Evolutionary conservation across 2,329 filamentous ascomycete genomes (phyloP), one percentile per base, ranked within the genome.

Genomic region (Talaromyces sp.): DNA sequence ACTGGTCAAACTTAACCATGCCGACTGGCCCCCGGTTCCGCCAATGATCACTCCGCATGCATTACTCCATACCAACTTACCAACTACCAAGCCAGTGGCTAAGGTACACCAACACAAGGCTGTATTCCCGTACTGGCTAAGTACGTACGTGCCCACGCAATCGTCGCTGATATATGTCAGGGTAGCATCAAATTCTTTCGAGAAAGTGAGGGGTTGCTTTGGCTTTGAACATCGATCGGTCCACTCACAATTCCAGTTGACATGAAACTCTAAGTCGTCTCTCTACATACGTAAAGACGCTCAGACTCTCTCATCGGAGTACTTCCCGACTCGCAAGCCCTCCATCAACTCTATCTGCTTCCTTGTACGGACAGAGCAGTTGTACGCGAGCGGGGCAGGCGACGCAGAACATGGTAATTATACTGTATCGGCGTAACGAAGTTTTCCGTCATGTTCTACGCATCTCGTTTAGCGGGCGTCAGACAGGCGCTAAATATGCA

Each of bases 361-460:
- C 3, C 24, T 52, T n/a, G 27, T 9, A 31, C 49, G 49, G 13
- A 33, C 49, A n/a, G 49, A 52, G 49, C 33, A 31, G 33, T 13
- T 19, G 27, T 9, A 52, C 49, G 49, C 49, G 49, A 52, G 49
- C 49, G 49, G 49, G 49, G 49, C 24, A 50, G 47, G 14, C 24
- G 45, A 19, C 45, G 45, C 41, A 16, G 45, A 22, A 3, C 47
- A 16, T 11, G n/a, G 49, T 31, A 52, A n/a, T 3, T 33, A 9
- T 19, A 52, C 49, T n/a, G 33, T 58, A 57, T 57, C 35, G 33
- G 54, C 54, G 33, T 37, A 57, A 58, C 56, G 19, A 37, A 43
- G 56, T 41, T 31, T 58, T 58, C 56, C 35, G 33, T 43, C 56
- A 16, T 39, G 33, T 31, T 58, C 54, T 58, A 50, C 13, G 6